phyloP scores from a whole-genome alignment of 176 grass and related monocot genomes.

The Phyllostachys edulis region DNA sequence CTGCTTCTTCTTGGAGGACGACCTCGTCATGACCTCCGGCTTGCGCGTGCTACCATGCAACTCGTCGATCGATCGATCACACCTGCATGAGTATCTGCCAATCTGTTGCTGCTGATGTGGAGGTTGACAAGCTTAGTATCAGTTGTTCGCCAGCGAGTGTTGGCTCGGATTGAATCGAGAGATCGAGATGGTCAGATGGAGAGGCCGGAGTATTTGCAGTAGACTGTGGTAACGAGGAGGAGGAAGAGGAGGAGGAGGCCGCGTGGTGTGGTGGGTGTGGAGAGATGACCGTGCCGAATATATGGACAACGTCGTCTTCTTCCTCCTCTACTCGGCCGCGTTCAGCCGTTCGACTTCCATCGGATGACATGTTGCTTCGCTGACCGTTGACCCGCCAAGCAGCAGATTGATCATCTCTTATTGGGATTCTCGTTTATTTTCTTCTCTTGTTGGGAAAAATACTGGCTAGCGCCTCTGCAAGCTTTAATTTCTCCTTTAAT shows the following conservation, averaged over 20 bases:
- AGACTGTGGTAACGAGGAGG: background rate
- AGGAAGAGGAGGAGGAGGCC: background rate
- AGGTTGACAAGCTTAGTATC: background rate
- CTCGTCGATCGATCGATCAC: background rate
- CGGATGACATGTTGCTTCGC: conserved; percentile 34
- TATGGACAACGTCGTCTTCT: conserved; percentile 20
- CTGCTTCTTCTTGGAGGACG: background rate
- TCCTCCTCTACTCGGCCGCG: background rate
- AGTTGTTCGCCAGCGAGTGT: background rate
- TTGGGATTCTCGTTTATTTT: background rate
- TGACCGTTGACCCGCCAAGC: conserved; percentile 38
- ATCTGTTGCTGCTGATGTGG: background rate
- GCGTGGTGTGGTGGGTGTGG: background rate
- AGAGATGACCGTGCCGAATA: conserved; percentile 30
- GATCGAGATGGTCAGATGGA: background rate
- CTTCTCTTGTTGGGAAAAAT: background rate
- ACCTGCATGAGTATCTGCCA: background rate
- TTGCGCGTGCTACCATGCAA: background rate
- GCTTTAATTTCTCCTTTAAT: too few species aligned
- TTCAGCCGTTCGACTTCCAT: background rate
- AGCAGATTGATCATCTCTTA: background rate
- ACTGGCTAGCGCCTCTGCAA: too few species aligned
- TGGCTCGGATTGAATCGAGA: background rate
- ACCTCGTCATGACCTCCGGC: background rate
- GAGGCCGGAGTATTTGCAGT: conserved; percentile 21